Evolutionary conservation across 2,329 filamentous ascomycete species (phyloP), one percentile per base, ranked within the genome.

Genomic region (Fusarium tjaetaba): DNA sequence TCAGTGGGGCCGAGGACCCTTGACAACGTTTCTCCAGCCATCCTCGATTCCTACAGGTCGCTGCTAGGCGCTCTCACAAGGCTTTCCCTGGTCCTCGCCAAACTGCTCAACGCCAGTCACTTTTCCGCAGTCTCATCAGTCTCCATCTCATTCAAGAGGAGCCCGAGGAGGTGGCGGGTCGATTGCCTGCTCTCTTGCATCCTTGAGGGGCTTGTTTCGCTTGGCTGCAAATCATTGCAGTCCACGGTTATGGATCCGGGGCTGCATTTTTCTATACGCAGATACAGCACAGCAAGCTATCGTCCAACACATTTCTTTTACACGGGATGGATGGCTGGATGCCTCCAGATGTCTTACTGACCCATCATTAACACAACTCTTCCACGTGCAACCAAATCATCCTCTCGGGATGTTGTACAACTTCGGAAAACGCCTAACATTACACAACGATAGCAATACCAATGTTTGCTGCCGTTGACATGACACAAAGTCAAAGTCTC

Each of bases 1-100:
- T 85, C 83, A 81, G 82, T 85, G 83, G 83, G 81, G 77, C 79
- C 45, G 52, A 59, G 61, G 68, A 60, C 71, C 71, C 65, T 68
- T 66, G 57, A 63, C 48, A 59, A 59, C 45, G 20, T 34, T 46
- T 65, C 51, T 52, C 66, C 65, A 70, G 67, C 67, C 67, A 70
- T 69, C 52, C 58, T 59, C 60, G 34, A 64, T 55, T 70, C 68
- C 42, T 55, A 70, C 57, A 57, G 53, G 65, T 34, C 30, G 38
- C n/a, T 39, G 24, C 51, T 66, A 66, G 66, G 66, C 49, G 68
- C 67, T 49, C 61, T 57, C 46, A 56, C 57, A 68, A 55, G 52
- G 48, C 30, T 67, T 45, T 62, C 66, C 66, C 69, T 48, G 22
- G 58, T 42, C 41, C 43, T 61, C 55, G 59, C 42, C 58, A 59